Conservation (phyloP, 352 stramenopile genomes). For the Globisporangium acanthophoron region DNA sequence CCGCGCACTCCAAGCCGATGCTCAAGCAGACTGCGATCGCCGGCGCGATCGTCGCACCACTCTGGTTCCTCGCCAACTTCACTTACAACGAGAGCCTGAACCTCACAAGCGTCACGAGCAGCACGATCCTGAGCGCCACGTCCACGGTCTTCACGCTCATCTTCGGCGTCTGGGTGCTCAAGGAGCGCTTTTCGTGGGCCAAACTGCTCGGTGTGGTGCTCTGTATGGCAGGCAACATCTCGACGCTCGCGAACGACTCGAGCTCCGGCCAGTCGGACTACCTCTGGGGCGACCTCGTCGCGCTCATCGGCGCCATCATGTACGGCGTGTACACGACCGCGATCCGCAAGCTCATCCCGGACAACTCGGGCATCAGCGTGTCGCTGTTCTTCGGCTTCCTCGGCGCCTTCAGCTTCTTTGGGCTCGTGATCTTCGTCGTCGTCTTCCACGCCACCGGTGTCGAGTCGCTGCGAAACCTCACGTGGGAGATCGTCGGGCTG, state of each 20-base stretch:
- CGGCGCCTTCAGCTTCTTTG: constrained; percentile 84
- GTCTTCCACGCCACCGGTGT: constrained; percentile 65
- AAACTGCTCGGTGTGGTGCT: constrained; percentile 87
- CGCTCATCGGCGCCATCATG: constrained; percentile 77
- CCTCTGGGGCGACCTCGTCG: constrained; percentile 62
- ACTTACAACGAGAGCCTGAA: constrained; percentile 93
- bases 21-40: constrained; percentile 34
- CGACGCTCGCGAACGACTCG: constrained; percentile 82
- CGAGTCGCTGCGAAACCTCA: constrained; percentile 62
- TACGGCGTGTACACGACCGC: constrained; percentile 94
- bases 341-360: constrained; percentile 65
- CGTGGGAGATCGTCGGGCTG: constrained; percentile 75
- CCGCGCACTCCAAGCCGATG: constrained; percentile 7
- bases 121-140: constrained; percentile 93
- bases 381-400: constrained; percentile 96
- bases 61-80: constrained; percentile 96
- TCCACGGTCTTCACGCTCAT: constrained; percentile 93
- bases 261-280: constrained; percentile 24
- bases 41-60: constrained; percentile 66
- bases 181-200: constrained; percentile 75
- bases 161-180: constrained; percentile 76
- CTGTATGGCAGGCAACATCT: constrained; percentile 88
- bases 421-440: constrained; percentile 56
- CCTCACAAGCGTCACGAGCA: constrained; percentile 92
- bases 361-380: constrained; percentile 89